Evolutionary conservation across 495 filamentous ascomycete species (phyloP), one percentile per base, ranked within the genome.

Genomic region (Talaromyces stipitatus): DNA sequence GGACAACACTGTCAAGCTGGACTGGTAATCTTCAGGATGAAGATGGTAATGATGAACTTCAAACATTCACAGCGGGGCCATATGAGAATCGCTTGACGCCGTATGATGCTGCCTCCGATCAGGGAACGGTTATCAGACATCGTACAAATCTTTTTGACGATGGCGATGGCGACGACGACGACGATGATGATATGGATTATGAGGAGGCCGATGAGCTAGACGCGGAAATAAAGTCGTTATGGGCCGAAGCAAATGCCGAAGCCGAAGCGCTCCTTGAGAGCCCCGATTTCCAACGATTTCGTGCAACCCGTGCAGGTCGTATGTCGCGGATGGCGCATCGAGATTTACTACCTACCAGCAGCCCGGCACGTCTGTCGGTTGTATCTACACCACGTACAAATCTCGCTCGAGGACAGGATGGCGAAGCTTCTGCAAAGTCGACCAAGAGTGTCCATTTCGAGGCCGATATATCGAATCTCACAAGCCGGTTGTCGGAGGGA

Each of bases 1-100:
- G 85, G 45, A 75, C 88, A 28, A 72, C 64, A 12, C 60, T 71
- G 38, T 67, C 68, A 3, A 60, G 62, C 22, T 76, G 69, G 69
- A 63, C 68, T 5, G 62, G 61, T 46, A 62, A 59, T n/a, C 54
- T 56, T 16, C 59, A 66, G 20, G 62, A 77, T 41, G 67, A 74
- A 48, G 62, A 73, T 24, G 46, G n/a, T n/a, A n/a, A n/a, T n/a
- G n/a, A n/a, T n/a, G n/a, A n/a, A n/a, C n/a, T n/a, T n/a, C n/a
- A n/a, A n/a, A n/a, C n/a, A n/a, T n/a, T n/a, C n/a, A n/a, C n/a
- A n/a, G n/a, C n/a, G n/a, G n/a, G n/a, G n/a, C n/a, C n/a, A n/a
- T n/a, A n/a, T n/a, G 33, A 38, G 2, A 53, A 41, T 10, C 24
- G 27, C 23, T 24, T 58, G 29, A 22, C 56, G 24, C 3, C 57